Conservation (phyloP, 805 yeast genomes). For the Kodamaea fukazawae region DNA sequence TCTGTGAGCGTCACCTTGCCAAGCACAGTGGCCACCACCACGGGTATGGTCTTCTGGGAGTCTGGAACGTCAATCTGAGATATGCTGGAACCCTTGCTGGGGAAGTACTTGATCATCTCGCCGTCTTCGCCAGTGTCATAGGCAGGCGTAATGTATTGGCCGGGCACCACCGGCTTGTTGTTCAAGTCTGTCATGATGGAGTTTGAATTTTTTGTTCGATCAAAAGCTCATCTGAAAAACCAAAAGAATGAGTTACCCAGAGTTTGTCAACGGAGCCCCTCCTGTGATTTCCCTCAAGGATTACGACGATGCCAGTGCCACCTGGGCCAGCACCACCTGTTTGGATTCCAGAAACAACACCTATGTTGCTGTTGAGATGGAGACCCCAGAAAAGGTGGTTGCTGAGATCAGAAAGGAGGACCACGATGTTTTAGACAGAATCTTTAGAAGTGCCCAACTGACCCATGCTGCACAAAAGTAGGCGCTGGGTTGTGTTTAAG, state of each 20-base stretch:
- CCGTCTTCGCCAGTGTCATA: constrained; percentile 29
- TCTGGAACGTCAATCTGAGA: constrained; percentile 43
- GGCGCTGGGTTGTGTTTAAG: no score
- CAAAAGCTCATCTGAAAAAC: constrained; percentile 6
- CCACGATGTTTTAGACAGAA: constrained; percentile 36
- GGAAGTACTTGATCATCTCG: constrained; percentile 42
- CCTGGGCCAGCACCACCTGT: constrained; percentile 52
- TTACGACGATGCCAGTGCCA: constrained; percentile 44
- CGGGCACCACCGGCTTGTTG: constrained; percentile 48
- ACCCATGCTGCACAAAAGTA: constrained; percentile 17
- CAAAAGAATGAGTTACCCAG: constrained; percentile 32
- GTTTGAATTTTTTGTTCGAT: not conserved
- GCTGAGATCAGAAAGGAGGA: constrained; percentile 41
- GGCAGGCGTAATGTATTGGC: constrained; percentile 70
- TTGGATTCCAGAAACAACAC: constrained; percentile 36
- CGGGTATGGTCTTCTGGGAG: constrained; percentile 30
- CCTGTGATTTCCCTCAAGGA: constrained; percentile 45
- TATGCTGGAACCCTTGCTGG: constrained; percentile 66
- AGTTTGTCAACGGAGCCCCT: constrained; percentile 43
- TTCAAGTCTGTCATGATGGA: constrained; percentile 2
- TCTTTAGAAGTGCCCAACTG: constrained; percentile 46
- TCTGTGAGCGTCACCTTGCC: constrained; percentile 51
- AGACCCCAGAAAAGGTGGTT: constrained; percentile 41
- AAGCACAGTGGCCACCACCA: constrained; percentile 57
- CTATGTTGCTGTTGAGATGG: constrained; percentile 47